Evolutionary conservation across 768 basidiomycete species (phyloP).

Genomic region (Kondoa subrosea): DNA sequence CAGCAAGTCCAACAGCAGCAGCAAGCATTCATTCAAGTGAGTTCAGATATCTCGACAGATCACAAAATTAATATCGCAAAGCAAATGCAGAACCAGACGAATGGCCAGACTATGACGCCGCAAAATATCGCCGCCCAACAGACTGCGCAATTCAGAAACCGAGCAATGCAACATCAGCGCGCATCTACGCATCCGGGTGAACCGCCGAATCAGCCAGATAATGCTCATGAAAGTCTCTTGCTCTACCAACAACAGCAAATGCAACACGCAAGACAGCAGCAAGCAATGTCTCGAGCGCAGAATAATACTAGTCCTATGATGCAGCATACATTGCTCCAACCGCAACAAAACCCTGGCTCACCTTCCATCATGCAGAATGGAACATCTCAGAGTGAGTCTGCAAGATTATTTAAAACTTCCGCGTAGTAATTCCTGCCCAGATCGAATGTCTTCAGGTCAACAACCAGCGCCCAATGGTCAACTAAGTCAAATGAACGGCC

Average conservation of each 20-base stretch:
- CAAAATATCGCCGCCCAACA: neutral
- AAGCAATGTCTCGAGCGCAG: neutral
- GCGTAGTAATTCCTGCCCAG: too few relatives aligned
- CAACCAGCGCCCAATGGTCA: too few relatives aligned
- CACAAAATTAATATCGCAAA: neutral
- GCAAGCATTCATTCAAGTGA: slow-evolving; percentile 2
- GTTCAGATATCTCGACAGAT: neutral
- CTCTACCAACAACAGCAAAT: slow-evolving; percentile 15
- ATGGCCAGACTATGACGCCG: neutral
- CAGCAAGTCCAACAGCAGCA: slow-evolving; percentile 15
- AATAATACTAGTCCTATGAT: neutral
- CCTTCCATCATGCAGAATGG: neutral
- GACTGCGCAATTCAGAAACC: neutral
- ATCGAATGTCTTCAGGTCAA: too few relatives aligned
- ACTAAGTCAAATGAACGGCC: neutral
- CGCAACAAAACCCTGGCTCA: neutral
- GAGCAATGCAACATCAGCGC: neutral
- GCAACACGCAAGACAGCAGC: slow-evolving; percentile 13
- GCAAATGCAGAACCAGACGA: neutral
- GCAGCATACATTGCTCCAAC: neutral
- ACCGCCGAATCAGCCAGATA: neutral
- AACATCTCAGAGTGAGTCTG: neutral
- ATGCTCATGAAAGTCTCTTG: neutral
- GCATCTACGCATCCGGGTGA: neutral
- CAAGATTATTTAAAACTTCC: too few relatives aligned